phyloP scores from a whole-genome alignment of 2,329 filamentous ascomycete species.

The Aureobasidium sp. region DNA sequence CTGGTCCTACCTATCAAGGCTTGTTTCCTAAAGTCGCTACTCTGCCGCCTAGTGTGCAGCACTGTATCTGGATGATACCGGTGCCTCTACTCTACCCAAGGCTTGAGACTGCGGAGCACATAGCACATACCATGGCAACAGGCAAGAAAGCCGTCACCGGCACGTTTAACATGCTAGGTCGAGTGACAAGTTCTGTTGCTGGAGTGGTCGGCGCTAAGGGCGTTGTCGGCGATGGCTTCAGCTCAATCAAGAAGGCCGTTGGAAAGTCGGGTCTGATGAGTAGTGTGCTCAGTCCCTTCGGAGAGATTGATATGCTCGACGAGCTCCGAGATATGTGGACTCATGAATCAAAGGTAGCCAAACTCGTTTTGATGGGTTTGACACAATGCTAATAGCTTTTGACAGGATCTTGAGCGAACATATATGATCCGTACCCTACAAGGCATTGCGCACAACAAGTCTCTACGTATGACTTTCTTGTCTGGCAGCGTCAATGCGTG shows the following conservation, averaged over 20 bases:
- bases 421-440: slow-evolving; percentile 94
- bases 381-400: slow-evolving; percentile 3
- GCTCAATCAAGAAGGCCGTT: slow-evolving; percentile 90
- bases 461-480: slow-evolving; percentile 91
- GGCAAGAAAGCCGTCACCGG: slow-evolving; percentile 96
- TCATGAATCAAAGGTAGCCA: slow-evolving; percentile 75
- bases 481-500: slow-evolving; percentile 86
- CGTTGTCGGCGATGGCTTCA: slow-evolving; percentile 85
- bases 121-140: slow-evolving; percentile 83
- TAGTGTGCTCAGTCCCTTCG: slow-evolving; percentile 88
- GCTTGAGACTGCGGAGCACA: slow-evolving; percentile 80
- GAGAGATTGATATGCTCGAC: slow-evolving; percentile 88
- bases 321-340: slow-evolving; percentile 97
- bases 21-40: slow-evolving; percentile 92
- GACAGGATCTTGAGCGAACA: slow-evolving; percentile 79
- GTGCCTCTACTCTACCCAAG: slow-evolving; percentile 87
- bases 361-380: neutral
- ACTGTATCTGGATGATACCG: slow-evolving; percentile 92
- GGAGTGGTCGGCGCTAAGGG: slow-evolving; percentile 93
- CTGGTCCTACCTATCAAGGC: slow-evolving; percentile 92
- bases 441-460: slow-evolving; percentile 90
- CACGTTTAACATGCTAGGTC: slow-evolving; percentile 91
- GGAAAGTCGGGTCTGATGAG: slow-evolving; percentile 95
- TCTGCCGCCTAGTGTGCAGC: slow-evolving; percentile 84
- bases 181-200: slow-evolving; percentile 88